A percentile compares a stretch with the other conserved stretches of the same genome.
These are phyloP conservation scores for Colletotrichum lentis DNA, from an alignment of 2,329 filamentous ascomycete species.

Conservation along the genomic window DNA sequence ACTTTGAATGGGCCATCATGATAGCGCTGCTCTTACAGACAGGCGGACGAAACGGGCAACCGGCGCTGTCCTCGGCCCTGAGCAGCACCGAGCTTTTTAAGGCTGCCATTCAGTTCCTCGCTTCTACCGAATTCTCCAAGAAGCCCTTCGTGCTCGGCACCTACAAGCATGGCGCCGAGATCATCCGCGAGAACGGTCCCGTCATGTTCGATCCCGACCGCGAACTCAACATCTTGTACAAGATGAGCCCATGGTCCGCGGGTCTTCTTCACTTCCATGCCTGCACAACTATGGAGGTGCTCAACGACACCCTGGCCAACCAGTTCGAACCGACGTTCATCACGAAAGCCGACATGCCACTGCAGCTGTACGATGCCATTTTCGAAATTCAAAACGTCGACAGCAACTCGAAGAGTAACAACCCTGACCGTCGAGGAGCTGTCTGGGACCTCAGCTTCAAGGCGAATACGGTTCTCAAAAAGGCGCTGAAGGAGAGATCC, in stretches of 20 bases:
- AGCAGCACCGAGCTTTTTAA: slow-evolving; percentile 96
- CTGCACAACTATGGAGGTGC: slow-evolving; percentile 73
- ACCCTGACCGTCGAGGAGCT: slow-evolving; percentile 54
- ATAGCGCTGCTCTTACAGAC: slow-evolving; percentile 81
- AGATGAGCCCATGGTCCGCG: slow-evolving; percentile 90
- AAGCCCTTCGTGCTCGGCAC: slow-evolving; percentile 66
- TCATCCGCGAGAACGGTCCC: slow-evolving; percentile 61
- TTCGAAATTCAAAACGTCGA: slow-evolving; percentile 50
- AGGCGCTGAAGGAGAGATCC: slow-evolving; percentile 78
- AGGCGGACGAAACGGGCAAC: slow-evolving; percentile 75
- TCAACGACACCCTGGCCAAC: slow-evolving; percentile 77
- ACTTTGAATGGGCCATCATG: slow-evolving; percentile 88
- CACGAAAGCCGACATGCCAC: slow-evolving; percentile 61
- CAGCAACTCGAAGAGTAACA: slow-evolving; percentile 42
- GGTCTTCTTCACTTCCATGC: slow-evolving; percentile 77
- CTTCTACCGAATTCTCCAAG: slow-evolving; percentile 74
- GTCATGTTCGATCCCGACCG: slow-evolving; percentile 80
- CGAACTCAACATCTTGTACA: slow-evolving; percentile 84
- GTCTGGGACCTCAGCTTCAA: slow-evolving; percentile 60
- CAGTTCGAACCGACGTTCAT: slow-evolving; percentile 91
- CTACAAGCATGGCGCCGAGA: slow-evolving; percentile 54
- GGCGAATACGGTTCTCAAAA: slow-evolving; percentile 70
- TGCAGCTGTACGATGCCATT: slow-evolving; percentile 64
- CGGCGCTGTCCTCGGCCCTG: slow-evolving; percentile 79
- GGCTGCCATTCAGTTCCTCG: slow-evolving; percentile 86